A percentile compares a stretch with the other conserved stretches of the same genome.
Conservation (phyloP, 176 grass and related monocot species). For the Aegilops speltoides region DNA sequence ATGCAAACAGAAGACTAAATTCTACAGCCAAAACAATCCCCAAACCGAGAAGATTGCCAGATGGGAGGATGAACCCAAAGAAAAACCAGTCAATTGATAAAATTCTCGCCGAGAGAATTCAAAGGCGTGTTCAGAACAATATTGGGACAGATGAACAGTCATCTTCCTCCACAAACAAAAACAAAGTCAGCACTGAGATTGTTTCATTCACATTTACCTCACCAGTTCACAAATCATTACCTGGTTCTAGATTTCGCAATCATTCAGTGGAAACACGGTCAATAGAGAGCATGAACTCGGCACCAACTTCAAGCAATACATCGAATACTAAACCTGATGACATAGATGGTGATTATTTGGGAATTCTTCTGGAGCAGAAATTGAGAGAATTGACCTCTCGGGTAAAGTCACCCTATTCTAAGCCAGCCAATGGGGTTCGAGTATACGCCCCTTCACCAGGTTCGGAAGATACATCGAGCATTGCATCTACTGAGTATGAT, state of each 20-base stretch:
- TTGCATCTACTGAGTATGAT: conserved; percentile 51
- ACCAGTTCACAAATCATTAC: conserved; percentile 64
- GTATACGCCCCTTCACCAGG: conserved; percentile 14
- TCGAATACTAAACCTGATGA: conserved; percentile 30
- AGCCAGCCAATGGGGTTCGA: conserved; percentile 41
- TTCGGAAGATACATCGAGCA: conserved; percentile 53
- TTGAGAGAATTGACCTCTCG: conserved; percentile 74
- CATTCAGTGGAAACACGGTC: conserved; percentile 29
- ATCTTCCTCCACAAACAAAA: conserved; percentile 45
- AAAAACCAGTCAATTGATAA: conserved; percentile 42
- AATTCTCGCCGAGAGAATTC: conserved; percentile 42
- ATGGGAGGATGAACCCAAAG: conserved; percentile 36
- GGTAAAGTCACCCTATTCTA: conserved; percentile 53
- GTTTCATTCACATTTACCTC: conserved; percentile 98
- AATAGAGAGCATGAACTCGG: conserved; percentile 14
- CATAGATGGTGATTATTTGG: conserved; percentile 80
- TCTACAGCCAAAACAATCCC: conserved; percentile 42
- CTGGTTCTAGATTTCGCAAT: conserved; percentile 30
- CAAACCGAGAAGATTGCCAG: conserved; percentile 48
- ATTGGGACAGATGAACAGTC: conserved; percentile 65
- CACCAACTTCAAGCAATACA: conserved; percentile 30
- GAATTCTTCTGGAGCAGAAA: conserved; percentile 83
- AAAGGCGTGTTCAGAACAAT: conserved; percentile 70
- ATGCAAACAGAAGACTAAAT: conserved; percentile 33
- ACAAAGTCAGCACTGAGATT: conserved; percentile 65